phyloP scores from a whole-genome alignment of 1,284 basidiomycete species.

The Austroboletus olivaceoglutinosus region DNA sequence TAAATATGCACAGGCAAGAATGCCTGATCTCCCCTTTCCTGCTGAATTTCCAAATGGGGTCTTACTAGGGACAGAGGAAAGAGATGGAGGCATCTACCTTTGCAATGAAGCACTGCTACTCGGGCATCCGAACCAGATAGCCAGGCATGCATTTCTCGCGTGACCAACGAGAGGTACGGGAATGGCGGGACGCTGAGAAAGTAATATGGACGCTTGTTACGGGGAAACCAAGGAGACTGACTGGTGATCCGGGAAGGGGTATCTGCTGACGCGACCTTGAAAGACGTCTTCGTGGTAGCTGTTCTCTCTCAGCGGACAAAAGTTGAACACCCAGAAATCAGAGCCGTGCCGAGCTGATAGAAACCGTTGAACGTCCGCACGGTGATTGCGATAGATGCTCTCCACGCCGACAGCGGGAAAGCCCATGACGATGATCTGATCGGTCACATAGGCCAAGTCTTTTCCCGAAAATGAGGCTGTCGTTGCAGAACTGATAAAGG shows the following conservation, averaged over 20 bases:
- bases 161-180: slow-evolving; percentile 73
- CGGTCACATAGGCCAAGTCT: slow-evolving; percentile 85
- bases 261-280: slow-evolving; percentile 73
- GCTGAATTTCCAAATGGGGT: slow-evolving; percentile 40
- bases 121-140: slow-evolving; percentile 64
- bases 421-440: slow-evolving; percentile 84
- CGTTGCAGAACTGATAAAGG: neutral
- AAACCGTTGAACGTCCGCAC: slow-evolving; percentile 77
- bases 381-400: slow-evolving; percentile 77
- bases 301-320: slow-evolving; percentile 77
- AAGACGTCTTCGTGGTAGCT: slow-evolving; percentile 62
- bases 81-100: slow-evolving; percentile 49
- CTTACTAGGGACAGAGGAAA: slow-evolving; percentile 7
- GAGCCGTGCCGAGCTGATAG: slow-evolving; percentile 71
- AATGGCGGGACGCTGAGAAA: slow-evolving; percentile 71
- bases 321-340: slow-evolving; percentile 86
- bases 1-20: slow-evolving; percentile 76
- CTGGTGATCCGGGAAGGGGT: slow-evolving; percentile 90
- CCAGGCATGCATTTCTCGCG: slow-evolving; percentile 80
- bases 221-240: slow-evolving; percentile 36
- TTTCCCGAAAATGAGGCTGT: neutral
- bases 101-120: slow-evolving; percentile 86
- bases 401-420: slow-evolving; percentile 83
- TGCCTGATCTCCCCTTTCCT: slow-evolving; percentile 81
- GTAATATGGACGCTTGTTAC: neutral